Percentiles rank a stretch among this genome's conserved stretches.
phyloP scores from a whole-genome alignment of 352 stramenopile species.

The Globisporangium paroecandrum region DNA sequence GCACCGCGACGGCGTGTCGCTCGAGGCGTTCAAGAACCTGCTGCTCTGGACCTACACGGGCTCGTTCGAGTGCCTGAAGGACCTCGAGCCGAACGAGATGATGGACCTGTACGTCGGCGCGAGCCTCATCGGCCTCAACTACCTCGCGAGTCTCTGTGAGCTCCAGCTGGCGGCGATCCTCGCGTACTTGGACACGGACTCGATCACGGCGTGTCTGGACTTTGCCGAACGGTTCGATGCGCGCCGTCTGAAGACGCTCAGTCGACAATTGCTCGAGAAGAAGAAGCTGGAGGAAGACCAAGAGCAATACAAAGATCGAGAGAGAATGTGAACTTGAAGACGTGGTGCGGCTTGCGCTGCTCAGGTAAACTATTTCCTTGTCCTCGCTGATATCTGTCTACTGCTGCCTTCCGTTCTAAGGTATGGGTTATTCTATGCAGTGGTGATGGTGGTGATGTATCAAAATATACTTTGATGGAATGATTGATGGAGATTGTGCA shows the following conservation, averaged over 20 bases:
- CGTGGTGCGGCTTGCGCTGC: neutral
- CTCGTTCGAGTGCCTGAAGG: conserved; percentile 41
- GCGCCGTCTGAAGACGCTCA: conserved; percentile 43
- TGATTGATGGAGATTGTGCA: neutral
- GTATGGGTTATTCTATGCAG: neutral
- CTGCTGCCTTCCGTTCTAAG: neutral
- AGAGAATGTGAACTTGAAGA: neutral
- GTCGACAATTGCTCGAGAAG: conserved; percentile 32
- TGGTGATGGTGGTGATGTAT: neutral
- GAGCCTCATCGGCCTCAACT: conserved; percentile 49
- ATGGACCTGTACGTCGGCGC: conserved; percentile 75
- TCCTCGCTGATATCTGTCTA: neutral
- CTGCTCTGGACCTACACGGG: conserved; percentile 76
- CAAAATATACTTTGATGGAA: neutral
- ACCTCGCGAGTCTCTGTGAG: conserved; percentile 59
- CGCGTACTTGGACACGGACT: conserved; percentile 42
- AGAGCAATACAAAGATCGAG: conserved; percentile 1
- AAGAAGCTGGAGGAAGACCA: neutral
- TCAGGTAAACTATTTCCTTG: neutral
- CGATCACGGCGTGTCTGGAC: conserved; percentile 52
- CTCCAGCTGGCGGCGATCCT: conserved; percentile 53
- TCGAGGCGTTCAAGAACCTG: conserved; percentile 56
- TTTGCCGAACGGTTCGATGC: conserved; percentile 66
- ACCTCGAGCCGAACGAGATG: conserved; percentile 49
- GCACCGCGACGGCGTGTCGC: conserved; percentile 65